These are phyloP conservation scores for Botrytis hyacinthi DNA, from an alignment of 2,329 filamentous ascomycete genomes.

Conservation along the genomic window DNA sequence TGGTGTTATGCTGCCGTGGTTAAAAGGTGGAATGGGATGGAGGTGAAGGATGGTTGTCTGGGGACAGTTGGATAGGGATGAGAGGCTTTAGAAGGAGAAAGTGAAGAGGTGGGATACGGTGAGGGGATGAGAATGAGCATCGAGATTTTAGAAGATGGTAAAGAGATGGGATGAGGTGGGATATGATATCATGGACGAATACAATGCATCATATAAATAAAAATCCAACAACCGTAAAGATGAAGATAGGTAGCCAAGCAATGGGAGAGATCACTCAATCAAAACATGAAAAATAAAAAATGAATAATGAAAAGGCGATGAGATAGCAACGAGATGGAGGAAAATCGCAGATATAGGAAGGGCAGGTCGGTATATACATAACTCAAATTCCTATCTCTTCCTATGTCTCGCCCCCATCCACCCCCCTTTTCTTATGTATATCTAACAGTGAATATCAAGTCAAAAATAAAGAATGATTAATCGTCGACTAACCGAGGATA, in stretches of 20 bases:
- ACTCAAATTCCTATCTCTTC: not conserved
- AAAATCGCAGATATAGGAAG: accelerated
- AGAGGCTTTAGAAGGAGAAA: not conserved
- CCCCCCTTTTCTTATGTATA: too few species aligned
- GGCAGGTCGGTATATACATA: too few species aligned
- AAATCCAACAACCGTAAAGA: not conserved
- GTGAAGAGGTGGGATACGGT: not conserved
- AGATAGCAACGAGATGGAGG: not conserved
- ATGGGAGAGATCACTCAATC: accelerated
- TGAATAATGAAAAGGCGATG: not conserved
- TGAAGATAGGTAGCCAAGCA: too few species aligned
- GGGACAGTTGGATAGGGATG: not conserved
- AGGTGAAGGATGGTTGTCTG: too few species aligned
- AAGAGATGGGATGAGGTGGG: not conserved
- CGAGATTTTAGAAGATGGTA: too few species aligned
- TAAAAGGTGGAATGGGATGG: not conserved
- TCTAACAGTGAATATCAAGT: not conserved
- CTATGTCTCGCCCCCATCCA: not conserved
- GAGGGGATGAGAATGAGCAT: not conserved
- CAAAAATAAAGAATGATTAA: too few species aligned
- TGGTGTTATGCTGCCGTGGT: accelerated
- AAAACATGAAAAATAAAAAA: not conserved
- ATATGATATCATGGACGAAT: not conserved
- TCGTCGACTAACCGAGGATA: not conserved
- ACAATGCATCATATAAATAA: not conserved